Base-by-base conservation (phyloP, 306 rosid species). In the Carpinus viminea region DNA sequence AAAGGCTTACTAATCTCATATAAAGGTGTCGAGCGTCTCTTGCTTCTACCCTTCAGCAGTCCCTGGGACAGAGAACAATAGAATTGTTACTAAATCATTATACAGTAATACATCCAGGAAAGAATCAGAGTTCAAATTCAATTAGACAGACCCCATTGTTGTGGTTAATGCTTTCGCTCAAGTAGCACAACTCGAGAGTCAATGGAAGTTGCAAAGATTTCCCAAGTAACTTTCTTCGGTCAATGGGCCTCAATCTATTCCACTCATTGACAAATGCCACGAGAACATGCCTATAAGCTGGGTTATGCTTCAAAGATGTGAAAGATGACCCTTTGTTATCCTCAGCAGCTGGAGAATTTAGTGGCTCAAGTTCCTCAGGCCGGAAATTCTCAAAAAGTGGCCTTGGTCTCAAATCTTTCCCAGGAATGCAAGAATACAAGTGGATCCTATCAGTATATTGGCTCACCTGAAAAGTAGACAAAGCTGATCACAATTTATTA, bases 141-240 rank as follows among this genome's bases (percentile, higher is more conserved):
- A 53, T 65, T 38, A 65, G 43, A 76, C 82, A 73, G 73, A 92
- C 98, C 91, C 62, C 89, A 45, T 76, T 87, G 66, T 91, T 87
- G 80, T 94, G 97, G 89, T 90, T 88, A 77, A 48, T 85, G 87
- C 88, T 84, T 91, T 94, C 97, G 36, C 56, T 88, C 86, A 94
- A 83, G 85, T 74, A 94, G 86, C 97, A 88, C 80, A 92, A 74
- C 80, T 94, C 98, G 75, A 90, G 83, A 34, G 89, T 54, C 81
- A 94, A 84, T 50, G 98, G 98, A 80, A 92, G 95, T 74, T 94
- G 98, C 81, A 94, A 81, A 18, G 97, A 92, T 78, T 94, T 94
- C 75, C 98, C 97, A 41, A 79, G 85, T 83, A 94, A 77, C 88
- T 90, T 94, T 77, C 77, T 87, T 55, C 81, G 95, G 76, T 92